Evolutionary conservation across 441 rosid genomes (phyloP), one percentile per base, ranked within the genome.

Genomic region (Adansonia grandidieri): DNA sequence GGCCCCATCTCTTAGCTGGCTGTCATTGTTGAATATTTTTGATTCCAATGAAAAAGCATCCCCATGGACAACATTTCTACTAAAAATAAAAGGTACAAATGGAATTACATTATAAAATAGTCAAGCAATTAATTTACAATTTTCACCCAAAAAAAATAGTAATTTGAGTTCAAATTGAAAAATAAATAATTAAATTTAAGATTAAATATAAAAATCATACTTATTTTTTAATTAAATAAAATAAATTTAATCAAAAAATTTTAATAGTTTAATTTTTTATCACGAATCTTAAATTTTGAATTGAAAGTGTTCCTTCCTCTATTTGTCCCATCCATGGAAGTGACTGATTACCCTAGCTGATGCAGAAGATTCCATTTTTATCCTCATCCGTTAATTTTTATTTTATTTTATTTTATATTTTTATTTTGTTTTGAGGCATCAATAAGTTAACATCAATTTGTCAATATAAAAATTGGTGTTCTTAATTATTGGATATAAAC

Each of bases 1-100:
- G 76, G 75, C 73, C 57, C 75, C 87, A 65, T 51, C 79, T 73
- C 75, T 80, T 32, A 77, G 72, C 74, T 83, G 84, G 74, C 78
- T 73, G 67, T 60, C 80, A 71, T 71, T 76, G 78, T 71, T 75
- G 80, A 77, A 70, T n/a, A 68, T 19, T 76, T 47, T 65, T 58
- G 84, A 24, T 9, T 82, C 88, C 82, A 79, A 4, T 28, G 42
- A 77, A 42, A 79, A 78, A 73, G 71, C 73, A 73, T 28, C 53
- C 15, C 61, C 82, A 42, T 54, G 32, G 32, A 28, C 69, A 28
- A 78, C 78, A 81, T 78, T 81, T 65, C 87, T 84, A 71, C 65
- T 69, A 28, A 15, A 53, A 13, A 1, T 22, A 7, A 17, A 60
- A 6, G 24, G 11, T 9, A 28, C 62, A 71, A 53, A 53, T 51